Conservation (phyloP, 2,329 filamentous ascomycete genomes). For the Fusarium oligoseptatum region DNA sequence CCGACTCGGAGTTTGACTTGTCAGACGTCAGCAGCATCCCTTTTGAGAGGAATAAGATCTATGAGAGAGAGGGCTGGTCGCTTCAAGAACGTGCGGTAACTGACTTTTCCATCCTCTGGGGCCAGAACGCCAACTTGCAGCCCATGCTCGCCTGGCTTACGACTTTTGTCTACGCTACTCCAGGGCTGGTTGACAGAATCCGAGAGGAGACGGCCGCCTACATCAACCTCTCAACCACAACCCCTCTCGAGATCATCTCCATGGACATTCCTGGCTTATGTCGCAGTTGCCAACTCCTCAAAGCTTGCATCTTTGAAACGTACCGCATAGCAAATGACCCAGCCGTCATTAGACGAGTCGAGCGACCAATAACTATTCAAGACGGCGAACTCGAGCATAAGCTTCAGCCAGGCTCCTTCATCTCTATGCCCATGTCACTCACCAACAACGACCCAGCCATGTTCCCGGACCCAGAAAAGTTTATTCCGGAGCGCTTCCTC, state of each 20-base stretch:
- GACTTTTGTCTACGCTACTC: conserved; percentile 33
- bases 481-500: conserved; percentile 40
- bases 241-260: conserved; percentile 14
- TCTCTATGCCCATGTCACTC: conserved; percentile 33
- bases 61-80: conserved; percentile 23
- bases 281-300: conserved; percentile 36
- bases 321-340: conserved; percentile 36
- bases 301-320: conserved; percentile 42
- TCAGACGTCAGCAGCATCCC: conserved; percentile 28
- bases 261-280: conserved; percentile 27
- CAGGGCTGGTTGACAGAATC: conserved; percentile 16
- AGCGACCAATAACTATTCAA: conserved; percentile 20
- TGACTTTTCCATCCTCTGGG: conserved; percentile 36
- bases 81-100: conserved; percentile 20
- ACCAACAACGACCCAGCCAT: conserved; percentile 30
- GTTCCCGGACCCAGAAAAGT: conserved; percentile 33
- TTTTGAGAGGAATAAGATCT: conserved; percentile 33
- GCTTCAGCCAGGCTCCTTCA: conserved; percentile 33
- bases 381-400: conserved; percentile 31
- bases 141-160: conserved; percentile 41
- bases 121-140: conserved; percentile 39
- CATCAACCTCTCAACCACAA: conserved; percentile 3
- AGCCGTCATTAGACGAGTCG: conserved; percentile 36
- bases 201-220: conserved; percentile 30
- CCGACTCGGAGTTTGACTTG: conserved; percentile 32